Evolutionary conservation across 208 protist species (phyloP).

Genomic region (Acanthamoeba culbertsoni): DNA sequence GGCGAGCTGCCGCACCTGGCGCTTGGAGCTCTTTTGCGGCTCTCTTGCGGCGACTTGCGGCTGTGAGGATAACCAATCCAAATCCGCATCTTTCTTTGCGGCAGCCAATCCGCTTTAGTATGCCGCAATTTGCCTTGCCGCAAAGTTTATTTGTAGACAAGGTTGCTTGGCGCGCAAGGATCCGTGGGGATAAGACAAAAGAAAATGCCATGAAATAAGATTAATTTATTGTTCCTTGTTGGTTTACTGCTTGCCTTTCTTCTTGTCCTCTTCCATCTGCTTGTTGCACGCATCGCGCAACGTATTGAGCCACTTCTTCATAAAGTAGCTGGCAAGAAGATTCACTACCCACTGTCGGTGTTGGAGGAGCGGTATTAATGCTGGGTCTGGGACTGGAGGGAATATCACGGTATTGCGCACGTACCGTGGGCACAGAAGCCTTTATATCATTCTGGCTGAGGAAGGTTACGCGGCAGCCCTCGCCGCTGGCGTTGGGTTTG

Average conservation of each 20-base stretch:
- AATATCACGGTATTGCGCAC: background rate
- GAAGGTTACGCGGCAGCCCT: background rate
- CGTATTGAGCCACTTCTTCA: conserved; percentile 42
- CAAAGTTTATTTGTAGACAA: no score
- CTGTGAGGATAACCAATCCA: no score
- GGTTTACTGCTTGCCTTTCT: background rate
- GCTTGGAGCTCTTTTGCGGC: no score
- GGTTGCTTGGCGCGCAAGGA: no score
- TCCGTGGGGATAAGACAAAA: no score
- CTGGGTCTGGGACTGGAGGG: background rate
- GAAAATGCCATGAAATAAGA: no score
- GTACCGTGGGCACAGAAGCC: background rate
- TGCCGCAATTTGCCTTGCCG: no score
- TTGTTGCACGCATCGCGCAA: conserved; percentile 32
- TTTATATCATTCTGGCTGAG: conserved; percentile 32
- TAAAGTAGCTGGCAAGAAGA: background rate
- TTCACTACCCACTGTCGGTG: conserved; percentile 17
- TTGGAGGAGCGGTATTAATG: background rate
- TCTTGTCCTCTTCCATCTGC: background rate
- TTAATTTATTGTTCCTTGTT: background rate
- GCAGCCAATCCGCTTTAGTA: background rate
- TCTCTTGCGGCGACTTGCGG: no score
- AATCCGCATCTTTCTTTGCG: background rate
- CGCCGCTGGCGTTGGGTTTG: background rate
- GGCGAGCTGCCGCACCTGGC: background rate